Percentiles rank a stretch among this genome's conserved stretches.
phyloP scores from a whole-genome alignment of 805 yeast genomes.

The Schwanniomyces occidentalis region DNA sequence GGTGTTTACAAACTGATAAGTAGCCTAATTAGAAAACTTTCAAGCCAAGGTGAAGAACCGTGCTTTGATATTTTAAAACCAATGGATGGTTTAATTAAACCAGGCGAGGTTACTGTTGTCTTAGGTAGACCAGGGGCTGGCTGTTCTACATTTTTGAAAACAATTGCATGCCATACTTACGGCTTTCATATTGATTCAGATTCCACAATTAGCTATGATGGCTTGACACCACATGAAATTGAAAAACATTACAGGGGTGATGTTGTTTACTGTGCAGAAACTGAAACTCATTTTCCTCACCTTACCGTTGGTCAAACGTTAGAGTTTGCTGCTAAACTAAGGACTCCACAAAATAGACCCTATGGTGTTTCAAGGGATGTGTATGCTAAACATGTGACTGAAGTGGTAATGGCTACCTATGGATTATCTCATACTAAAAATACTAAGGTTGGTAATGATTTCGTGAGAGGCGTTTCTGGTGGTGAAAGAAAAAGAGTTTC shows the following conservation, averaged over 20 bases:
- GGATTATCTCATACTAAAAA: constrained; percentile 55
- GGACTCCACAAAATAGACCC: constrained; percentile 47
- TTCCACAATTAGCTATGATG: constrained; percentile 35
- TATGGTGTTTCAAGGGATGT: constrained; percentile 33
- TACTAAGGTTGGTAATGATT: constrained; percentile 65
- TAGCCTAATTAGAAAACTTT: constrained; percentile 16
- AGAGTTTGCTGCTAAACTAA: constrained; percentile 54
- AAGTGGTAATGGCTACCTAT: constrained; percentile 45
- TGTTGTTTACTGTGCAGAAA: constrained; percentile 49
- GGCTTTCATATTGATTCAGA: constrained; percentile 36
- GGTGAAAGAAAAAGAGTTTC: constrained; percentile 87
- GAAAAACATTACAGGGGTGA: constrained; percentile 35
- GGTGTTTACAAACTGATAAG: constrained; percentile 25
- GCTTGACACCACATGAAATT: constrained; percentile 30
- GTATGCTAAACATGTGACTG: constrained; percentile 42
- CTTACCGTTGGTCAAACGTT: constrained; percentile 57
- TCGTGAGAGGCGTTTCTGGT: constrained; percentile 74
- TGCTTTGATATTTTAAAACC: constrained; percentile 33
- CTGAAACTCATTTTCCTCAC: constrained; percentile 58
- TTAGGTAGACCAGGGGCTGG: constrained; percentile 46
- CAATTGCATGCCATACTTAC: constrained; percentile 38
- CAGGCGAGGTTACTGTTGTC: constrained; percentile 43
- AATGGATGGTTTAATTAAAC: constrained; percentile 35
- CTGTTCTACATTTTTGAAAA: constrained; percentile 40
- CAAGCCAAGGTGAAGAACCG: constrained; percentile 22